A percentile compares a stretch with the other conserved stretches of the same genome.
phyloP scores from a whole-genome alignment of 169 alveolate genomes.

The Eimeria praecox region DNA sequence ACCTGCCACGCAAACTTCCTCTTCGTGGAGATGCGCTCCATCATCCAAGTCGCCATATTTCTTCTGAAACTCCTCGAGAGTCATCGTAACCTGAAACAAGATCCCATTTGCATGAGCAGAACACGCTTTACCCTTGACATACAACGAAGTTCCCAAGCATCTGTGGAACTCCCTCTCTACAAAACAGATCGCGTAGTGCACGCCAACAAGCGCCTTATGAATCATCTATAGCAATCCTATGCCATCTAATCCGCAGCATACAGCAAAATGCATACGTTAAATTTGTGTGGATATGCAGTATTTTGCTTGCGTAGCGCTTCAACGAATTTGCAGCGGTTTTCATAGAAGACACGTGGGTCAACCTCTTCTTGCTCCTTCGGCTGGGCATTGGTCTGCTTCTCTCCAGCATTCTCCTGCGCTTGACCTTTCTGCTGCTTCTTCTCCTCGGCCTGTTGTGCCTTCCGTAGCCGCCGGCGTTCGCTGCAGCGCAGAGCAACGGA shows the following conservation, averaged over 20 bases:
- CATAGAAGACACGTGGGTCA: slow-evolving; percentile 87
- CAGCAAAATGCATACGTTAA: not conserved
- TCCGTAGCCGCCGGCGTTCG: slow-evolving; percentile 60
- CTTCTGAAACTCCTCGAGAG: slow-evolving; percentile 84
- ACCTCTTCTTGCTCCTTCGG: slow-evolving; percentile 78
- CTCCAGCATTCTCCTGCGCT: not conserved
- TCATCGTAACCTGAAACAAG: slow-evolving; percentile 27
- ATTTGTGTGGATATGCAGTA: slow-evolving; percentile 65
- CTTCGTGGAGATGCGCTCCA: slow-evolving; percentile 88
- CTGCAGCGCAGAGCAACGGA: slow-evolving; percentile 3
- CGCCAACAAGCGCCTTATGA: not conserved
- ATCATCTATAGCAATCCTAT: not conserved
- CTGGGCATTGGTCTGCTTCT: not conserved
- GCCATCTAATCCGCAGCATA: not conserved
- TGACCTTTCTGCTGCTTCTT: slow-evolving; percentile 52
- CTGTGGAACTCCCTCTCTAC: not conserved
- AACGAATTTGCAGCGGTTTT: slow-evolving; percentile 84
- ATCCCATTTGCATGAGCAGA: not conserved
- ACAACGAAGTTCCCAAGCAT: not conserved
- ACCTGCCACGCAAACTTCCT: slow-evolving; percentile 91
- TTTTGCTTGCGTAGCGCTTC: slow-evolving; percentile 57
- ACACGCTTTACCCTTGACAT: not conserved
- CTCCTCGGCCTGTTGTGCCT: slow-evolving; percentile 59
- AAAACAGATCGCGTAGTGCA: not conserved
- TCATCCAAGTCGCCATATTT: slow-evolving; percentile 87